Base-by-base conservation (phyloP, 768 basidiomycete species). In the Amanita molliuscula region DNA sequence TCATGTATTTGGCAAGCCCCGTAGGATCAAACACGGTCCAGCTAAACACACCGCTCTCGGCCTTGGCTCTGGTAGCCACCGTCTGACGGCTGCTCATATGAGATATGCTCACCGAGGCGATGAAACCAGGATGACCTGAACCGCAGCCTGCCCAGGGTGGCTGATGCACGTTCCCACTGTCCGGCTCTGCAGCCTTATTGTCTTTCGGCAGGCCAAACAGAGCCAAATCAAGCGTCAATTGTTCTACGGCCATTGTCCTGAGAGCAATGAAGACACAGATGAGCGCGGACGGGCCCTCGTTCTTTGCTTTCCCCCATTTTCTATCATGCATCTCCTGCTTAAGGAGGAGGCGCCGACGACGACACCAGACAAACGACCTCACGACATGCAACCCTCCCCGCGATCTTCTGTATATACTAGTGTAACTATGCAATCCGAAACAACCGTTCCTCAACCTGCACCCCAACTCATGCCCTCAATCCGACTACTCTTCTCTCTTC, bases 401-500 rank as follows among this genome's bases (percentile, higher is more conserved):
- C 55, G 60, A 23, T 50, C 58, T 13, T 63, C 62, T 23, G 50
- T 63, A 47, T 58, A 58, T 37, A 48, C 52, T 13, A 47, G 28
- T 23, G 45, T 40, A 31, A 41, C 45, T 20, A 11, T 11, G 10
- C 31, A 41, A 25, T 28, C 26, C 6, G 28, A 46, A 56, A 54
- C 38, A 47, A 61, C 55, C 1, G 42, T 40, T n/a, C 55, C 50
- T 6, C 36, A 16, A 20, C 35, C 26, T 23, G 18, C 50, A 53
- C 35, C 42, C 18, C 34, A 34, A 20, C 54, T 21, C 36, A 52
- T 40, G 16, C 65, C 63, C 18, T 66, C 65, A 2, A 53, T 64
- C 10, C 55, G 57, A n/a, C 60, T 64, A 0, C 77, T 91, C 40
- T 90, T 88, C 62, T 79, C 82, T 10, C 74, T 83, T 56, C 71